phyloP scores from a whole-genome alignment of 805 yeast species.

The Groenewaldozyma tartarivorans region DNA sequence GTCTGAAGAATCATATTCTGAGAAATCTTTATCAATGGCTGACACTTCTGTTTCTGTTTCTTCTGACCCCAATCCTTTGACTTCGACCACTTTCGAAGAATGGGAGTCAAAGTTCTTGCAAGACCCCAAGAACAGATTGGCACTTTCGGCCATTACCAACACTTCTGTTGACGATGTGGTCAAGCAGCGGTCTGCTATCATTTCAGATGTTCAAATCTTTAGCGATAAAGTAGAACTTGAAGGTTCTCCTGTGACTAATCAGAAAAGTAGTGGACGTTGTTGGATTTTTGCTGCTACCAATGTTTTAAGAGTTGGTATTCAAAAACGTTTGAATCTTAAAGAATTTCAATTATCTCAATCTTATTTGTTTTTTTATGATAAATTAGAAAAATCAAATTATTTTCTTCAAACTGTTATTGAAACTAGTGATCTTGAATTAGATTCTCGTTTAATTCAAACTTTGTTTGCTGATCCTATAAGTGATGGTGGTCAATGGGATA shows the following conservation, averaged over 20 bases:
- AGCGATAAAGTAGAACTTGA: conserved; percentile 37
- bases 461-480: conserved; percentile 55
- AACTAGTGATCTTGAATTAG: conserved; percentile 56
- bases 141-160: conserved; percentile 44
- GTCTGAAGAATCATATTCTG: neutral
- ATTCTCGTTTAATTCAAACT: conserved; percentile 61
- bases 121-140: conserved; percentile 44
- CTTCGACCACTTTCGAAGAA: conserved; percentile 24
- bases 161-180: conserved; percentile 37
- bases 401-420: conserved; percentile 70
- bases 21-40: no score
- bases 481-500: conserved; percentile 88
- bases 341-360: conserved; percentile 71
- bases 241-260: conserved; percentile 66
- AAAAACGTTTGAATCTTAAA: conserved; percentile 52
- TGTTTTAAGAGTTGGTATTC: conserved; percentile 54
- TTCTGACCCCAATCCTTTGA: conserved; percentile 25
- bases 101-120: conserved; percentile 40
- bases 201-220: conserved; percentile 28
- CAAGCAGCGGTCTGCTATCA: conserved; percentile 11
- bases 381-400: conserved; percentile 74
- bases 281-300: conserved; percentile 86
- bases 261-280: conserved; percentile 71
- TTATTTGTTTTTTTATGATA: conserved; percentile 76
- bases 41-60: no score